Evolutionary conservation across 2,329 filamentous ascomycete genomes (phyloP), one percentile per base, ranked within the genome.

Genomic region (Fusarium sp.): DNA sequence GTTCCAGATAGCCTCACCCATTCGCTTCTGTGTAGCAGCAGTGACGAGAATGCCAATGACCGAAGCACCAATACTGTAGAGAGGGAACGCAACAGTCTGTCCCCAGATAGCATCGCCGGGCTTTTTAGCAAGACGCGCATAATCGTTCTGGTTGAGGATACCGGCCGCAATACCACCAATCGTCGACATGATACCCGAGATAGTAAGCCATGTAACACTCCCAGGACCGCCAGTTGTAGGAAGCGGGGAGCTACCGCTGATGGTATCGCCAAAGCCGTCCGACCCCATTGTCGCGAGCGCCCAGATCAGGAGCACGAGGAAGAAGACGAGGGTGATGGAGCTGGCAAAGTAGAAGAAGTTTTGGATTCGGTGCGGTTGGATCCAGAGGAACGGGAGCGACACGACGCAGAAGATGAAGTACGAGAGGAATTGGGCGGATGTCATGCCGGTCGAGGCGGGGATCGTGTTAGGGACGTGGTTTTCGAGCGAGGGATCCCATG

Each of bases 351-450:
- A 78, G 61, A 85, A 82, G 63, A 84, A 80, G 23, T 69, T 76
- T 44, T 82, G 77, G 35, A 84, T 76, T 13, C 79, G 78, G 46
- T 84, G 81, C 6, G 83, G 82, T 10, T 77, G 77, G 42, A 84
- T 81, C 75, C 79, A 83, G 31, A 84, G 73, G n/a, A 83, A 68
- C 0, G 83, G 82, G 2, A 84, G 73, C 13, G 79, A 82, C 52
- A 83, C 73, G 57, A 83, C 42, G 71, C 76, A 81, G 74, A 84
- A 84, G 54, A 84, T 72, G 21, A 83, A 75, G 66, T 84, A 84
- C 13, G 77, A 74, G 12, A 84, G 72, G 50, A 84, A 84, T 4
- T 79, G 76, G 0, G 82, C 81, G 0, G 80, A 81, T 9, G 82
- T 84, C 77, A 83, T 82, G 24, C 80, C 80, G 3, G 80, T 82